Evolutionary conservation across 2,329 filamentous ascomycete genomes (phyloP), one percentile per base, ranked within the genome.

Genomic region (Scorias spongiosa): DNA sequence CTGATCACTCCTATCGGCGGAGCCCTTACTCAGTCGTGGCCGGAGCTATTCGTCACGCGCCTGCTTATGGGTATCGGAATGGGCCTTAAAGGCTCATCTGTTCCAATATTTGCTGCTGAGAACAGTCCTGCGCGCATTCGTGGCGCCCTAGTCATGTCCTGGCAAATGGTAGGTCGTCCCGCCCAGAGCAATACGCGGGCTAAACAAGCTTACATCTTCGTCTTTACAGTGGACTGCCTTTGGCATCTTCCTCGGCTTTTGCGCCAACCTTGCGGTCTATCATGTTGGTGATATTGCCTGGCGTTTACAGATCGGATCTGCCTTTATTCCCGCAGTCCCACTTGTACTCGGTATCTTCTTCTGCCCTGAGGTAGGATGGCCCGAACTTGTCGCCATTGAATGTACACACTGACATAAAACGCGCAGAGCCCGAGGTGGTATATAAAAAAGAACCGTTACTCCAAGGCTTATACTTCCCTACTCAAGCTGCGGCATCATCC

Each of bases 131-230:
- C 67, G 2, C 65, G 66, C 2, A 73, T 81, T 43, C 60, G 68
- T 9, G 78, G 78, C 6, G 65, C 80, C 8, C 68, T 91, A 14
- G 82, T 88, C 49, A 89, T 89, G 83, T 80, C 78, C 49, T 89
- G 84, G 83, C 80, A 88, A 63, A 69, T 81, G 60, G 32, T 36
- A 36, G 11, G 32, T 12, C 11, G 15, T 15, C 64, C 32, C 4
- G 4, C 32, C 9, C 9, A 7, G 20, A 26, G 20, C 7, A 26
- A 26, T 7, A 7, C 7, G 7, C 4, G 20, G 20, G 7, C 20
- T 26, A 26, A 3, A 3, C 20, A 26, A 26, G 20, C 45, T 65
- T 8, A 51, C 53, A 2, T 54, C 64, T 20, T 57, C 58, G 48
- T 54, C 64, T 20, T 57, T 57, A 47, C 45, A 59, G n/a, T 81